Conservation (phyloP, 1,284 basidiomycete species). For the Microbotryum scabiosae region DNA sequence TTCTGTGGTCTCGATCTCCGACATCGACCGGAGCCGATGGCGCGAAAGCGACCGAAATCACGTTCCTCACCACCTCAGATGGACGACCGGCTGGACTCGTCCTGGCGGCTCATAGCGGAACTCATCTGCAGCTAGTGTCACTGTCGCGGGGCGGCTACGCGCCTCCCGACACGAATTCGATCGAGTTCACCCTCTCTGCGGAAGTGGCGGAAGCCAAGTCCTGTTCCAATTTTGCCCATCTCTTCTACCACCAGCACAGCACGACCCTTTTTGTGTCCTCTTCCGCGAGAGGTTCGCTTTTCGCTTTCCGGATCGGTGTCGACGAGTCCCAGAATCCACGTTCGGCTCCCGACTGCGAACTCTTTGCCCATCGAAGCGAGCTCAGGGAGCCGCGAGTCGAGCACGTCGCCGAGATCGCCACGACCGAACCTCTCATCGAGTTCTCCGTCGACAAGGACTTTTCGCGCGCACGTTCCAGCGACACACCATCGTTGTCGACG, state of each 20-base stretch:
- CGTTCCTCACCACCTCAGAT: background rate
- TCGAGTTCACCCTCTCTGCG: background rate
- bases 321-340: background rate
- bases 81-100: slow-evolving; percentile 5
- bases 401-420: slow-evolving; percentile 21
- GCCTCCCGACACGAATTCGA: background rate
- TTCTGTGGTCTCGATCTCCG: background rate
- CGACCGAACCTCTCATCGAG: slow-evolving; percentile 2
- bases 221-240: background rate
- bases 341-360: background rate
- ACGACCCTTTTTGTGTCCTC: slow-evolving; percentile 16
- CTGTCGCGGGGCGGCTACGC: background rate
- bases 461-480: background rate
- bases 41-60: background rate
- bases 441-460: slow-evolving; percentile 10
- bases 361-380: background rate
- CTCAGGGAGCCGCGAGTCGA: slow-evolving; percentile 2
- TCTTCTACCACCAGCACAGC: slow-evolving; percentile 5
- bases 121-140: slow-evolving; percentile 3
- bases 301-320: slow-evolving; percentile 16
- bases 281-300: slow-evolving; percentile 19
- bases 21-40: too few species aligned
- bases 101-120: slow-evolving; percentile 3
- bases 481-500: background rate
- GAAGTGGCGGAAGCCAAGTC: background rate